Evolutionary conservation across 257 asterid species (phyloP).

Genomic region (Verbascum thapsus): DNA sequence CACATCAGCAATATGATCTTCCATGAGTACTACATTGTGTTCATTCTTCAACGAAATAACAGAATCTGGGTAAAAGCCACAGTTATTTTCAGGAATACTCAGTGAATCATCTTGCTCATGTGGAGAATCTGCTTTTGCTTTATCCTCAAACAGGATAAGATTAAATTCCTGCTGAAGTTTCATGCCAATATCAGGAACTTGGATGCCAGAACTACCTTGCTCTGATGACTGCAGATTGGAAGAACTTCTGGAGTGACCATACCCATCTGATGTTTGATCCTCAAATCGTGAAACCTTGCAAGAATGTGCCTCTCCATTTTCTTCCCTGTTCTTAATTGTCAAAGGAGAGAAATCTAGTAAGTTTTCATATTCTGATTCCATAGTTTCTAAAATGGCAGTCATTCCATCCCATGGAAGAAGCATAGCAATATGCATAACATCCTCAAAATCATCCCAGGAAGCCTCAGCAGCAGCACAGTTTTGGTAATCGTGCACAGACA

Average conservation of each 20-base stretch:
- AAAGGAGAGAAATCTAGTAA: conserved; percentile 36
- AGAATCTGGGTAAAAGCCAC: conserved; percentile 27
- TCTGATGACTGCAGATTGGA: conserved; percentile 32
- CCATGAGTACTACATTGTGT: conserved; percentile 29
- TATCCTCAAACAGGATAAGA: conserved; percentile 25
- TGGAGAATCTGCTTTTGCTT: conserved; percentile 33
- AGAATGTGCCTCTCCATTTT: conserved; percentile 25
- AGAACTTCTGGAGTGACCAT: conserved; percentile 31
- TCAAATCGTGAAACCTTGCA: conserved; percentile 27
- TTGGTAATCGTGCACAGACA: conserved; percentile 32
- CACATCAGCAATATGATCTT: conserved; percentile 35
- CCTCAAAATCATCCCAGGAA: conserved; percentile 46
- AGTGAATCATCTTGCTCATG: conserved; percentile 33
- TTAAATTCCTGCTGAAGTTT: conserved; percentile 36
- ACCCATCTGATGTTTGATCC: conserved; percentile 36
- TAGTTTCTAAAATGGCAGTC: conserved; percentile 31
- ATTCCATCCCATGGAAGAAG: conserved; percentile 30
- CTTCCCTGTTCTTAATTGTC: conserved; percentile 31
- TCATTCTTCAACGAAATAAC: conserved; percentile 31
- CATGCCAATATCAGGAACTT: conserved; percentile 33
- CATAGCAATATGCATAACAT: conserved; percentile 35
- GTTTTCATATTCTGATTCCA: conserved; percentile 31
- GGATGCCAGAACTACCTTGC: conserved; percentile 38
- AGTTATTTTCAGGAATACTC: conserved; percentile 33
- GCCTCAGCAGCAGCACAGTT: conserved; percentile 43